These are phyloP conservation scores for Plantago major DNA, from an alignment of 257 asterid species.

Conservation along the genomic window DNA sequence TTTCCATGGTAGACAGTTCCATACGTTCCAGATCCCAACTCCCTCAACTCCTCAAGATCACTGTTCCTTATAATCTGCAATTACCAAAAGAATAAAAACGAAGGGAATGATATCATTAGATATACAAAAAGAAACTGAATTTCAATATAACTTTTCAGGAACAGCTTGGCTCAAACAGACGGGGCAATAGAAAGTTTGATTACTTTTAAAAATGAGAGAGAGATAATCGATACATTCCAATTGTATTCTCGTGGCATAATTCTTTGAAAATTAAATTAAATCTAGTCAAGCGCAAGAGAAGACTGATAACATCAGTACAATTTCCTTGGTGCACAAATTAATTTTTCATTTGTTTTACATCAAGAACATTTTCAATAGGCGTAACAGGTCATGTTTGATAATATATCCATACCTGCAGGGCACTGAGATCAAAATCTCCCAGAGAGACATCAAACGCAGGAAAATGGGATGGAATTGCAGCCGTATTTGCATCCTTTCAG, in stretches of 20 bases:
- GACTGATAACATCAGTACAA: too few relatives aligned
- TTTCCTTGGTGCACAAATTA: too few relatives aligned
- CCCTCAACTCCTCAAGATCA: slow-evolving; percentile 93
- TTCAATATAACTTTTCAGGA: neutral
- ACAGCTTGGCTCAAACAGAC: neutral
- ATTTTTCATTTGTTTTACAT: too few relatives aligned
- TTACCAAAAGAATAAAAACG: slow-evolving; percentile 6
- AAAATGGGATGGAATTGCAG: slow-evolving; percentile 42
- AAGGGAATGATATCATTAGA: slow-evolving; percentile 8
- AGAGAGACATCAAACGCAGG: slow-evolving; percentile 52
- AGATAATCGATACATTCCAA: too few relatives aligned
- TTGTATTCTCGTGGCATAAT: too few relatives aligned
- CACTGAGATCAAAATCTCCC: slow-evolving; percentile 56
- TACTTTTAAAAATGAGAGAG: too few relatives aligned
- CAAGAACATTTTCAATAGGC: too few relatives aligned
- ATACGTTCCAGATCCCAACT: slow-evolving; percentile 91
- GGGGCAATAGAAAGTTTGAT: too few relatives aligned
- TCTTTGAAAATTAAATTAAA: too few relatives aligned
- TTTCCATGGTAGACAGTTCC: slow-evolving; percentile 97
- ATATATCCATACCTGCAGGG: slow-evolving; percentile 54
- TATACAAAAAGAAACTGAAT: too few relatives aligned
- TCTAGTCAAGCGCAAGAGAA: too few relatives aligned
- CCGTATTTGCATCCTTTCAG: slow-evolving; percentile 54
- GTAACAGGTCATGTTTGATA: too few relatives aligned
- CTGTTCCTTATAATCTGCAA: slow-evolving; percentile 65